Evolutionary conservation across 1,284 basidiomycete genomes (phyloP).

Genomic region (Waitea zeae): DNA sequence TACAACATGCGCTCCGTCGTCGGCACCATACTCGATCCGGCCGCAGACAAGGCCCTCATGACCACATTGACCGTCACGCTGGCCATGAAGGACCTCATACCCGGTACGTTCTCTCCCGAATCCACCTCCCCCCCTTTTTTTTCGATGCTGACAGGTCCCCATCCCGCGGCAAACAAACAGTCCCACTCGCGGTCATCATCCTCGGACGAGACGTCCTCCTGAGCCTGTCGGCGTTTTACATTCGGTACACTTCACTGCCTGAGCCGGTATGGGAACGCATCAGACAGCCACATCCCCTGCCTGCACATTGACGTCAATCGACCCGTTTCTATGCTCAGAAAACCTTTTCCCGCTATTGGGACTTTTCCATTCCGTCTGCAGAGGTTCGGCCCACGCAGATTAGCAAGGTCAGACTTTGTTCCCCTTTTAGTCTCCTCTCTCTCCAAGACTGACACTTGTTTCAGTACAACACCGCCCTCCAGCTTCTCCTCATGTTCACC

Average conservation of each 20-base stretch:
- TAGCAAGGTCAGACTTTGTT: slow-evolving; percentile 49
- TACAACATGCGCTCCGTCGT: slow-evolving; percentile 81
- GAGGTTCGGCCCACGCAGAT: slow-evolving; percentile 84
- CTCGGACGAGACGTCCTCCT: slow-evolving; percentile 82
- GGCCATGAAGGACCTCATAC: slow-evolving; percentile 69
- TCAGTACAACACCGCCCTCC: slow-evolving; percentile 85
- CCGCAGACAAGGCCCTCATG: slow-evolving; percentile 93
- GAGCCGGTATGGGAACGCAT: slow-evolving; percentile 45
- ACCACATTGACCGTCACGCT: slow-evolving; percentile 86
- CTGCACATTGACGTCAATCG: too few species aligned
- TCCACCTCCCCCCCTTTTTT: neutral
- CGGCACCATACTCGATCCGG: slow-evolving; percentile 90
- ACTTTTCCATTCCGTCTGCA: slow-evolving; percentile 86
- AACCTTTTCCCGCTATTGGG: slow-evolving; percentile 86
- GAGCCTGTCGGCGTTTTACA: slow-evolving; percentile 84
- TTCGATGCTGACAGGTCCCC: neutral
- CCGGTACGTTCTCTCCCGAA: slow-evolving; percentile 31
- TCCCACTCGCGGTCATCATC: slow-evolving; percentile 73
- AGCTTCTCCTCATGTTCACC: slow-evolving; percentile 78
- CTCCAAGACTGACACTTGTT: neutral
- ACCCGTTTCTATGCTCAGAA: slow-evolving; percentile 35
- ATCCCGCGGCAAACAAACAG: too few species aligned
- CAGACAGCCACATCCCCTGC: neutral
- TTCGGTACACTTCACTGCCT: slow-evolving; percentile 82
- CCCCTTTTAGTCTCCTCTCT: neutral